Conservation (phyloP, 2,329 filamentous ascomycete genomes). For the Pyricularia pennisetigena region DNA sequence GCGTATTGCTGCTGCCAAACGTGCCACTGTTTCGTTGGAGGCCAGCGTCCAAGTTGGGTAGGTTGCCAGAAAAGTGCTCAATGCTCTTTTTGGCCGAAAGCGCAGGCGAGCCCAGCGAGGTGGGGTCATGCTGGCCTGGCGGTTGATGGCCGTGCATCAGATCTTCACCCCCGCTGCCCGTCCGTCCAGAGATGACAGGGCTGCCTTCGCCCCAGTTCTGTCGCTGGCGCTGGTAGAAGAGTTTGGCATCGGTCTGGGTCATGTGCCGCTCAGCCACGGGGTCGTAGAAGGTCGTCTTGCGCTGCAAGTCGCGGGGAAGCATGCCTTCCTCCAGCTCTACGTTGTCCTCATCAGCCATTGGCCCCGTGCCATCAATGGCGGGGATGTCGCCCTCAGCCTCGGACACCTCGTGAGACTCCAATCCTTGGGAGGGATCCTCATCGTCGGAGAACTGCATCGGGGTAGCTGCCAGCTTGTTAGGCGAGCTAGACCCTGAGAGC, state of each 20-base stretch:
- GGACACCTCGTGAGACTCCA: constrained; percentile 19
- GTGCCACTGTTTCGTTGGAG: constrained; percentile 10
- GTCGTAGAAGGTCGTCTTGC: constrained; percentile 83
- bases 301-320: constrained; percentile 49
- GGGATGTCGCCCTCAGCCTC: neutral
- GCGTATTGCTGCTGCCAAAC: constrained; percentile 11
- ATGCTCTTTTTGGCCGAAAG: neutral
- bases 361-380: neutral
- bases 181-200: constrained; percentile 24
- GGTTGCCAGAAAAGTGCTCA: constrained; percentile 6
- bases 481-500: constrained; percentile 23
- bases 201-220: constrained; percentile 33
- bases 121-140: constrained; percentile 8
- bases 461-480: constrained; percentile 17
- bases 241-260: constrained; percentile 87
- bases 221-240: constrained; percentile 77
- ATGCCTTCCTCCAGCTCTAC: constrained; percentile 40
- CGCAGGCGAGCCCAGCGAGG: neutral
- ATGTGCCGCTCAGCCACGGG: constrained; percentile 89
- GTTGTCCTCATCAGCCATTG: constrained; percentile 2
- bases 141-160: constrained; percentile 2
- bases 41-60: constrained; percentile 7
- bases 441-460: constrained; percentile 26
- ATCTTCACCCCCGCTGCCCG: constrained; percentile 5
- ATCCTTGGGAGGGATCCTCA: constrained; percentile 23